phyloP scores from a whole-genome alignment of 2,329 filamentous ascomycete species.

The Diaporthe sp. region DNA sequence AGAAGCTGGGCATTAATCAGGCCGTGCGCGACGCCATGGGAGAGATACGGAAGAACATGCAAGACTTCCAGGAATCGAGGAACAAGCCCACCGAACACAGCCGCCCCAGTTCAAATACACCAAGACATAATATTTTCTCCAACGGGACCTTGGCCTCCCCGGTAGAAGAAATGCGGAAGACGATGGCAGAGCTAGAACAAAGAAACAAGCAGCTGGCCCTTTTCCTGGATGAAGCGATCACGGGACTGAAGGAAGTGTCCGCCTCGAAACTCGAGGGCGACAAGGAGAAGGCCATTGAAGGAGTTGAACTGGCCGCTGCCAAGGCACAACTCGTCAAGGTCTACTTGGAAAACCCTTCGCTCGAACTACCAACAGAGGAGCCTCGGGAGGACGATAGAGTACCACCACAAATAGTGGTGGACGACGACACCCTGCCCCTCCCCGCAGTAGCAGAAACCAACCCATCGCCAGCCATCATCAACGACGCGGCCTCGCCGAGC shows the following conservation, averaged over 20 bases:
- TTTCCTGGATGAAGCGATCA: conserved; percentile 77
- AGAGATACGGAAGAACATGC: conserved; percentile 83
- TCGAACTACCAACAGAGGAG: conserved; percentile 51
- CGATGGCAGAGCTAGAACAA: conserved; percentile 68
- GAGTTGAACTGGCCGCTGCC: conserved; percentile 71
- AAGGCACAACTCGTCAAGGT: conserved; percentile 76
- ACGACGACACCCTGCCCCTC: conserved; percentile 37
- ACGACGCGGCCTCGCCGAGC: conserved; percentile 36
- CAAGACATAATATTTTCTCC: conserved; percentile 41
- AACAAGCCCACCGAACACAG: conserved; percentile 1
- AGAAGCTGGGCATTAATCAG: conserved; percentile 84
- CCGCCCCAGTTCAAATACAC: conserved; percentile 53
- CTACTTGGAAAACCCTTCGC: conserved; percentile 68
- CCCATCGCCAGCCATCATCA: conserved; percentile 9
- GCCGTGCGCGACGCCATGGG: conserved; percentile 85
- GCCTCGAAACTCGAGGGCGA: conserved; percentile 61
- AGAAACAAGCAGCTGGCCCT: conserved; percentile 77
- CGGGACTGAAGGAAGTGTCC: conserved; percentile 73
- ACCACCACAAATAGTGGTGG: conserved; percentile 48
- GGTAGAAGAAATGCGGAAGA: conserved; percentile 47
- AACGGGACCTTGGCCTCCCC: conserved; percentile 44
- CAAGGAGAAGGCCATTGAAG: conserved; percentile 64
- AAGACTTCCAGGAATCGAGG: conserved; percentile 72
- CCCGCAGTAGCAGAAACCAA: not conserved
- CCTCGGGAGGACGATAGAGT: conserved; percentile 45